Evolutionary conservation across 768 basidiomycete genomes (phyloP).

Genomic region (Rhodotorula diobovata): DNA sequence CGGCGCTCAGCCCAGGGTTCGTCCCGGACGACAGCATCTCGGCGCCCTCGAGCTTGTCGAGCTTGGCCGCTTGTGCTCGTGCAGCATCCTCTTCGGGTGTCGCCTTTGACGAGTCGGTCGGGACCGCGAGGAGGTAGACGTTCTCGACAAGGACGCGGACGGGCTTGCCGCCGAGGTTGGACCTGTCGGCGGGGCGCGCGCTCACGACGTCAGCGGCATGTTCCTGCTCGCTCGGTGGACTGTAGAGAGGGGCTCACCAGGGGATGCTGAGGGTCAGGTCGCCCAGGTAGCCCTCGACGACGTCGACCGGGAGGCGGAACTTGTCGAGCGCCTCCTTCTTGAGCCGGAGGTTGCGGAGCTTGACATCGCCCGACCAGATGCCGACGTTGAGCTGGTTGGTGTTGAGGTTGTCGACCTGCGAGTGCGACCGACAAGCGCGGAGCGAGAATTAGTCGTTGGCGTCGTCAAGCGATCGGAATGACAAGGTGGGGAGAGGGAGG

Average conservation of each 20-base stretch:
- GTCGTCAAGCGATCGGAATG: not conserved
- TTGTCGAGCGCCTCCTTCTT: constrained; percentile 93
- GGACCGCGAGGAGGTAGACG: constrained; percentile 86
- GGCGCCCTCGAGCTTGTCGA: constrained; percentile 80
- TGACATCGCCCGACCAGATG: constrained; percentile 67
- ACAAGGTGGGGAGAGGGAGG: constrained; percentile 66
- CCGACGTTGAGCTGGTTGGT: constrained; percentile 91
- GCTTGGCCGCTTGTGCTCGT: constrained; percentile 76
- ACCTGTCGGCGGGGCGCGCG: constrained; percentile 48
- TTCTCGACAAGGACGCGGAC: constrained; percentile 88
- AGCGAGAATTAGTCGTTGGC: no score
- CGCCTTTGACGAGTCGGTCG: constrained; percentile 56
- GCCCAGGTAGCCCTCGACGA: constrained; percentile 84
- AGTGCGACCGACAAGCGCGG: not conserved
- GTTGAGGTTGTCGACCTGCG: constrained; percentile 90
- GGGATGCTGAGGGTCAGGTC: constrained; percentile 78
- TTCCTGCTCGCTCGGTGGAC: no score
- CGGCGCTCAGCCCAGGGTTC: constrained; percentile 35
- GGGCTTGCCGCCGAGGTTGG: constrained; percentile 76
- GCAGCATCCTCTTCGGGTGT: constrained; percentile 72
- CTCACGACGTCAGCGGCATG: no score
- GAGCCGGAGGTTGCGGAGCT: constrained; percentile 63
- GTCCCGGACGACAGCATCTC: constrained; percentile 57
- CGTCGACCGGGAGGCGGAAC: constrained; percentile 90
- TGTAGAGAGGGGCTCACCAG: constrained; percentile 53